These are phyloP conservation scores for Dichotomopilus funicola DNA, from an alignment of 2,329 filamentous ascomycete genomes.

Conservation along the genomic window DNA sequence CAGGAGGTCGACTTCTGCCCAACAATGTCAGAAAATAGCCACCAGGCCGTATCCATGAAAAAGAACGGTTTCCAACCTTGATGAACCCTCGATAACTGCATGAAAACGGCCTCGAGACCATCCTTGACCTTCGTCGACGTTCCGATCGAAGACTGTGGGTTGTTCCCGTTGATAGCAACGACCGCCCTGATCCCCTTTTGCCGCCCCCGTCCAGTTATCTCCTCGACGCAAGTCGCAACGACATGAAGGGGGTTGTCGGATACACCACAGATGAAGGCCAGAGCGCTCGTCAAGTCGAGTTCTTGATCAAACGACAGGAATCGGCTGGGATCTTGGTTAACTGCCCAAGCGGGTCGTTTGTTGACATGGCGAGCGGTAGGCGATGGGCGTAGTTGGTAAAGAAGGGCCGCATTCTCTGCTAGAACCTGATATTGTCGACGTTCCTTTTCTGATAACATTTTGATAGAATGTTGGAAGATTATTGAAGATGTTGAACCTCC, in stretches of 20 bases:
- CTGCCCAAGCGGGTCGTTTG: background rate
- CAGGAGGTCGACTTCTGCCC: no score
- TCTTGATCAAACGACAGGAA: conserved; percentile 13
- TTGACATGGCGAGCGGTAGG: conserved; percentile 7
- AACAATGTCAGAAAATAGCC: no score
- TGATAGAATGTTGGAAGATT: background rate
- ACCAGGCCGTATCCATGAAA: no score
- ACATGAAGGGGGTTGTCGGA: conserved; percentile 17
- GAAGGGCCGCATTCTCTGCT: conserved; percentile 16
- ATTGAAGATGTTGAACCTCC: background rate
- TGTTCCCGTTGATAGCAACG: no score
- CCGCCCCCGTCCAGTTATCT: background rate
- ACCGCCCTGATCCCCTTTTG: background rate
- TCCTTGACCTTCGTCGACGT: no score
- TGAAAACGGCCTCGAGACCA: no score
- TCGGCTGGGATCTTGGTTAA: background rate
- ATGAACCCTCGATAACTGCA: no score
- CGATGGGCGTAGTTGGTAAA: conserved; percentile 9
- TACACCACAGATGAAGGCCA: conserved; percentile 16
- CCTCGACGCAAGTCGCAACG: conserved; percentile 17
- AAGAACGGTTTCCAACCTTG: no score
- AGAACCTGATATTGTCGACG: background rate
- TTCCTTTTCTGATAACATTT: conserved; percentile 2
- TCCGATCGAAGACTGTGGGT: no score
- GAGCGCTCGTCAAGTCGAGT: conserved; percentile 1